Evolutionary conservation across 257 asterid species (phyloP).

Genomic region (Orobanche coerulescens): DNA sequence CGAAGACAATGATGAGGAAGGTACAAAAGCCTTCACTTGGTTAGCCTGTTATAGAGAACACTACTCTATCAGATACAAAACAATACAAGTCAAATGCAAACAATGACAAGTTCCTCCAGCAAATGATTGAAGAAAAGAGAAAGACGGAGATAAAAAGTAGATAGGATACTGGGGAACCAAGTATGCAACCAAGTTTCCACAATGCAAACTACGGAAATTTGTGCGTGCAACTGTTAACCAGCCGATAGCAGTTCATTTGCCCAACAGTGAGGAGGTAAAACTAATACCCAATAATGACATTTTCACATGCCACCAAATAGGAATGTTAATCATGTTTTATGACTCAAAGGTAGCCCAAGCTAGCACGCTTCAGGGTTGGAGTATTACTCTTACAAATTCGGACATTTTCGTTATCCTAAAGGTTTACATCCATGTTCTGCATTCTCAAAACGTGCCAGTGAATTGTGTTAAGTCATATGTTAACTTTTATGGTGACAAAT

Average conservation of each 20-base stretch:
- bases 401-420: background rate
- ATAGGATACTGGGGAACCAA: background rate
- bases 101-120: background rate
- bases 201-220: background rate
- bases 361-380: background rate
- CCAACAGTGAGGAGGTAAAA: too few species aligned
- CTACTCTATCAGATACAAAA: background rate
- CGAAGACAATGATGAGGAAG: constrained; percentile 49
- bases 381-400: background rate
- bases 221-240: background rate
- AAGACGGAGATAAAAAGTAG: background rate
- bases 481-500: background rate
- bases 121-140: background rate
- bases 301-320: too few species aligned
- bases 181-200: constrained; percentile 4
- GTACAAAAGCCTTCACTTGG: constrained; percentile 45
- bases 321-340: background rate
- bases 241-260: too few species aligned
- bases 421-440: background rate
- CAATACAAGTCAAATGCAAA: constrained; percentile 17
- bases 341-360: background rate
- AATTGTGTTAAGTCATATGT: background rate
- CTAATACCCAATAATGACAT: too few species aligned
- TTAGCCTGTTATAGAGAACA: constrained; percentile 42
- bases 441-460: background rate